Percentiles rank a stretch among this genome's conserved stretches.
Evolutionary conservation across 805 yeast genomes (phyloP).

Genomic region (Lipomyces spencermartinsiae): DNA sequence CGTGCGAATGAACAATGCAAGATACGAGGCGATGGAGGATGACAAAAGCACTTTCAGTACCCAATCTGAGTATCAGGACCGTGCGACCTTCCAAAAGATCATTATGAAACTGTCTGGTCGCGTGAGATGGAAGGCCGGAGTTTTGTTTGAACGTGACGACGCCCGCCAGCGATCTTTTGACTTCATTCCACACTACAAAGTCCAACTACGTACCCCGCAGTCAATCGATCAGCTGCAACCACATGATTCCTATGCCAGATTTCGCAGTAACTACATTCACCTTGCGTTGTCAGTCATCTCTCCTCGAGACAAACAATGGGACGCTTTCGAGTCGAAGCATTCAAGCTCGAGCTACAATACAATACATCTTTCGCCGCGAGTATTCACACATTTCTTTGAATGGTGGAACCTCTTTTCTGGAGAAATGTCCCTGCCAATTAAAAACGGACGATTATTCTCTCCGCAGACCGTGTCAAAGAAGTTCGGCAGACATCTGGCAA

Average conservation of each 20-base stretch:
- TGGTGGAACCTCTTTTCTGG: constrained; percentile 94
- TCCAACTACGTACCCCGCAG: constrained; percentile 63
- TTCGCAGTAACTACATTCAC: constrained; percentile 82
- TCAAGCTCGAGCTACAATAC: constrained; percentile 58
- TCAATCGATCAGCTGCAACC: constrained; percentile 52
- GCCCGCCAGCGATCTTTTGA: constrained; percentile 53
- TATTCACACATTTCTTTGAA: constrained; percentile 67
- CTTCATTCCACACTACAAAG: constrained; percentile 68
- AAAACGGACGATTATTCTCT: constrained; percentile 72
- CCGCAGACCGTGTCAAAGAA: constrained; percentile 57
- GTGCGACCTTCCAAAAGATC: constrained; percentile 50
- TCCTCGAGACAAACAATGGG: constrained; percentile 42
- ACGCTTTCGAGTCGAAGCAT: constrained; percentile 21
- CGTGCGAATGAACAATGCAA: constrained; percentile 48
- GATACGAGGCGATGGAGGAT: constrained; percentile 35
- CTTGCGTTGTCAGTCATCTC: constrained; percentile 65
- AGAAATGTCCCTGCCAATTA: constrained; percentile 75
- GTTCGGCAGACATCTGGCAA: constrained; percentile 73
- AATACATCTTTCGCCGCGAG: constrained; percentile 75
- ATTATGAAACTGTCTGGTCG: constrained; percentile 67
- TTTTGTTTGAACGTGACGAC: constrained; percentile 70
- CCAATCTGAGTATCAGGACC: constrained; percentile 37
- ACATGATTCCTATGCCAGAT: constrained; percentile 83
- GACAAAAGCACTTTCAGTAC: constrained; percentile 33
- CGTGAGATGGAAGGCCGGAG: constrained; percentile 80